These are phyloP conservation scores for Grosmannia penicillata DNA, from an alignment of 2,329 filamentous ascomycete species.

Conservation along the genomic window DNA sequence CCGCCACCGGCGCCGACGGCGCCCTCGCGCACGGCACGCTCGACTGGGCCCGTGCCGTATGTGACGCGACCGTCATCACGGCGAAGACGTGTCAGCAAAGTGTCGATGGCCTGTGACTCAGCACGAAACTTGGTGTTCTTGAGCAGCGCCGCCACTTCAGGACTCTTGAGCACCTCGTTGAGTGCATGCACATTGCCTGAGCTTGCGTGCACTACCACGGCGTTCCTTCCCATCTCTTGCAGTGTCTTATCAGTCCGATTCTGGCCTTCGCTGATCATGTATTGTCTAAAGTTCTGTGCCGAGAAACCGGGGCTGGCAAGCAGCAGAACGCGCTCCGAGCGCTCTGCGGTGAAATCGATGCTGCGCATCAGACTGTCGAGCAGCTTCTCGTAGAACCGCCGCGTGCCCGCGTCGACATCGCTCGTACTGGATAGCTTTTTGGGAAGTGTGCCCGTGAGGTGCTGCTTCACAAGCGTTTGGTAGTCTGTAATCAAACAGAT, in stretches of 20 bases:
- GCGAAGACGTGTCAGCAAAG: constrained; percentile 63
- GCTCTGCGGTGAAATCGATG: constrained; percentile 55
- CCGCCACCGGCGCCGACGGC: constrained; percentile 80
- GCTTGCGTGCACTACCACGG: constrained; percentile 67
- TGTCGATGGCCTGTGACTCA: constrained; percentile 74
- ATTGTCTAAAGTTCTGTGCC: constrained; percentile 65
- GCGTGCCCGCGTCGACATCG: constrained; percentile 56
- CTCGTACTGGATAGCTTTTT: constrained; percentile 50
- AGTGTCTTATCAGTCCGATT: constrained; percentile 54
- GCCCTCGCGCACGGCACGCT: constrained; percentile 69
- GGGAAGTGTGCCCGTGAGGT: constrained; percentile 51
- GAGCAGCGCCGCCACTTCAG: constrained; percentile 62
- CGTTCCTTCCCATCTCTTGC: constrained; percentile 42
- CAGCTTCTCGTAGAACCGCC: constrained; percentile 64
- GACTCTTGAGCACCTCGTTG: constrained; percentile 71
- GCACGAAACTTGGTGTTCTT: constrained; percentile 77
- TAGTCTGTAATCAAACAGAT: constrained; percentile 72
- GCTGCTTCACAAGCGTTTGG: constrained; percentile 60
- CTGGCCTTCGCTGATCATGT: constrained; percentile 46
- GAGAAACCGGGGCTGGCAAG: constrained; percentile 84
- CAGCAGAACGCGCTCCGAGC: constrained; percentile 56
- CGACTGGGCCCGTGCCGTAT: constrained; percentile 75
- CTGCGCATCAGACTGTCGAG: constrained; percentile 63
- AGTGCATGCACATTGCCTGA: constrained; percentile 79
- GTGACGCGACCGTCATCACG: constrained; percentile 79